phyloP scores from a whole-genome alignment of 441 rosid genomes.

The Jatropha podagrica region DNA sequence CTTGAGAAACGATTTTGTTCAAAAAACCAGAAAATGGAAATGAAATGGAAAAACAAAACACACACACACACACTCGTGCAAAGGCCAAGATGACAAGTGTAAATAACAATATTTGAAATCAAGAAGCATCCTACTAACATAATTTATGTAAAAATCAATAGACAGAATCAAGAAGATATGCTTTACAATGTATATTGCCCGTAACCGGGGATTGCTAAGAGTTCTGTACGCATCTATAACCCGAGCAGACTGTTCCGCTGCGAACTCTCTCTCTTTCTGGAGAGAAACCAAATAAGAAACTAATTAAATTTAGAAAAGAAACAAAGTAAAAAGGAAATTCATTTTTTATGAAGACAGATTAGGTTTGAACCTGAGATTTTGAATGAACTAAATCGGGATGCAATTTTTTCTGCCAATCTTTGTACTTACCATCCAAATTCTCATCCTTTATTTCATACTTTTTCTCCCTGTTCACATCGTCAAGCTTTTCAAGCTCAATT shows the following conservation, averaged over 20 bases:
- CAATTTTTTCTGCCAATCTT: slow-evolving; percentile 88
- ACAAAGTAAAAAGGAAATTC: not conserved
- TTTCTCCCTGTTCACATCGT: slow-evolving; percentile 42
- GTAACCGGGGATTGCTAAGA: slow-evolving; percentile 50
- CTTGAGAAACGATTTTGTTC: not conserved
- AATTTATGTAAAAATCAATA: not conserved
- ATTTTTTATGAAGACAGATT: too few relatives aligned
- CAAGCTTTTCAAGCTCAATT: not conserved
- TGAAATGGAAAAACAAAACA: not conserved
- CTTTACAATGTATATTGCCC: slow-evolving; percentile 66
- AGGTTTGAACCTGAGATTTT: slow-evolving; percentile 65
- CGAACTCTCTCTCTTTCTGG: slow-evolving; percentile 79
- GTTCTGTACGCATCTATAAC: slow-evolving; percentile 85
- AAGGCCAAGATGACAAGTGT: not conserved
- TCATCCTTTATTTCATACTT: slow-evolving; percentile 56
- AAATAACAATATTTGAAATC: not conserved
- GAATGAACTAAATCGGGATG: slow-evolving; percentile 98
- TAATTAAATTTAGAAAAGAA: too few relatives aligned
- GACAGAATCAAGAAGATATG: not conserved
- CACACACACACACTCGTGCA: not conserved
- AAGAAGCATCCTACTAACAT: too few relatives aligned
- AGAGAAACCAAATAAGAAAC: not conserved
- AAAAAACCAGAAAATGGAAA: not conserved
- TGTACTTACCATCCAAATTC: slow-evolving; percentile 70
- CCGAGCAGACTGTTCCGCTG: slow-evolving; percentile 84